Percentiles rank a stretch among this genome's conserved stretches.
Conservation (phyloP, 257 asterid genomes). For the Galeopsis tetrahit region DNA sequence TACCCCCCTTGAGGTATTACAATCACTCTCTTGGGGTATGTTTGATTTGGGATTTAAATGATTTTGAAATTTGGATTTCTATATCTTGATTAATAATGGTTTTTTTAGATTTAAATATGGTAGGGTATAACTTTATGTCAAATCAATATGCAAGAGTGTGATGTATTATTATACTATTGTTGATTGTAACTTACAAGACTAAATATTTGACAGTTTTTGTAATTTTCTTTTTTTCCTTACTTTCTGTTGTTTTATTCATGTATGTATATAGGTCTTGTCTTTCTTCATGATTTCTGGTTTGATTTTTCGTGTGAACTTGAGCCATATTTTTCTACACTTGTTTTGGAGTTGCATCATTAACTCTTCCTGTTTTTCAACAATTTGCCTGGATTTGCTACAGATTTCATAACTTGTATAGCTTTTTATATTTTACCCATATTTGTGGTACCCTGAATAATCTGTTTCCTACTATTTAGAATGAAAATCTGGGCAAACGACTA, state of each 20-base stretch:
- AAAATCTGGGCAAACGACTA: slow-evolving; percentile 90
- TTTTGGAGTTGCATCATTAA: slow-evolving; percentile 4
- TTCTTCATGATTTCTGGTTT: slow-evolving; percentile 13
- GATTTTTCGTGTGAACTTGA: slow-evolving; percentile 25
- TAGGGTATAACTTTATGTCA: too few species aligned
- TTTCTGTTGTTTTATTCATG: background rate
- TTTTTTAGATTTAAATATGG: too few species aligned
- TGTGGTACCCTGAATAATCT: background rate
- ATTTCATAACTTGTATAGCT: background rate
- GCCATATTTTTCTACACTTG: background rate
- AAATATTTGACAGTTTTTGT: background rate
- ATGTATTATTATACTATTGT: too few species aligned
- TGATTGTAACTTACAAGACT: too few species aligned
- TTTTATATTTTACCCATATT: background rate
- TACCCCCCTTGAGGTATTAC: background rate
- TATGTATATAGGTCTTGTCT: background rate
- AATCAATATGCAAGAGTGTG: too few species aligned
- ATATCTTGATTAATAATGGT: too few species aligned
- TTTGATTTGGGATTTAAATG: too few species aligned
- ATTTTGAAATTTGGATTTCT: too few species aligned
- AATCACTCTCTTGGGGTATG: background rate
- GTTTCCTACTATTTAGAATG: slow-evolving; percentile 52
- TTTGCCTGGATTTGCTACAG: background rate
- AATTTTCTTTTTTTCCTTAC: background rate
- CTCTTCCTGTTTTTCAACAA: background rate